phyloP scores from a whole-genome alignment of 225 moss, liverwort and hornwort species.

The Rhytidiadelphus loreus region DNA sequence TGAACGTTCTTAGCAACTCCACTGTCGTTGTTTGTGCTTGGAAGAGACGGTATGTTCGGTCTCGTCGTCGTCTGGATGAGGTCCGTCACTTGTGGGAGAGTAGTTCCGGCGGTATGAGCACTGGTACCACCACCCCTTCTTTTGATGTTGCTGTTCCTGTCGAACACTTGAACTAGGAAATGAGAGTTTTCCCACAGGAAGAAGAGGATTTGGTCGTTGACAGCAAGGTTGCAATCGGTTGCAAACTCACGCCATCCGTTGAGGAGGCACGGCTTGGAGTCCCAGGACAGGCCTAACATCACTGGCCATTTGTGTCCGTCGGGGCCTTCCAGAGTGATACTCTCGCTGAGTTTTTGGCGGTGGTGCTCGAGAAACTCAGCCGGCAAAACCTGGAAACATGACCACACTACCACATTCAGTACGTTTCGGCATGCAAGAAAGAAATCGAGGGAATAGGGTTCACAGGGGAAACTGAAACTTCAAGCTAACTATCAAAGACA shows the following conservation, averaged over 20 bases:
- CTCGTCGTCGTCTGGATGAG: not conserved
- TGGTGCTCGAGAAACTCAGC: not conserved
- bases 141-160: not conserved
- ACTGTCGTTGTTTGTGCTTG: not conserved
- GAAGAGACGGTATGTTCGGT: not conserved
- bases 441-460: not conserved
- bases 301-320: not conserved
- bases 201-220: not conserved
- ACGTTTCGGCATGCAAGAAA: not conserved
- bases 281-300: not conserved
- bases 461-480: not conserved
- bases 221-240: not conserved
- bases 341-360: not conserved
- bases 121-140: not conserved
- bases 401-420: not conserved
- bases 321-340: not conserved
- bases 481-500: not conserved
- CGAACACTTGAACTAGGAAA: slow-evolving; percentile 8
- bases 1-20: not conserved
- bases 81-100: not conserved
- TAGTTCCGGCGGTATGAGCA: not conserved
- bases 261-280: not conserved
- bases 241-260: not conserved
- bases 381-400: not conserved
- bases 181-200: not conserved